These are phyloP conservation scores for Xylaria sp. DNA, from an alignment of 2,329 filamentous ascomycete genomes.

Conservation along the genomic window DNA sequence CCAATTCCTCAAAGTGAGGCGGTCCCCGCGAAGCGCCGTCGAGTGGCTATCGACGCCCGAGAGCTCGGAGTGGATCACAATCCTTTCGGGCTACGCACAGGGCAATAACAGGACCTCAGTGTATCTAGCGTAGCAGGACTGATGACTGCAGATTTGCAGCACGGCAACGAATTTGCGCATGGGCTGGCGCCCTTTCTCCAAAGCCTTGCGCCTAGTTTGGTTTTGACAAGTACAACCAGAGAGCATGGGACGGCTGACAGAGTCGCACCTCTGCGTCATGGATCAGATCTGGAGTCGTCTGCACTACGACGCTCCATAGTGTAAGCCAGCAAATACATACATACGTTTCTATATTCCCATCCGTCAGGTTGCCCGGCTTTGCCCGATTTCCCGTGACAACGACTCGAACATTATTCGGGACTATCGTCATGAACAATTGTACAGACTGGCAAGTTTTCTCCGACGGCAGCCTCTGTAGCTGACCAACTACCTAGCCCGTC, in stretches of 20 bases:
- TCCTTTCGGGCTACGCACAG: conserved; percentile 38
- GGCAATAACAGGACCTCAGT: background rate
- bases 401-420: conserved; percentile 8
- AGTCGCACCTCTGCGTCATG: conserved; percentile 25
- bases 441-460: too few relatives aligned
- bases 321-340: conserved; percentile 28
- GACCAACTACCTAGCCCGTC: background rate
- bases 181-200: conserved; percentile 18
- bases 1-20: conserved; percentile 46
- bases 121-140: conserved; percentile 14
- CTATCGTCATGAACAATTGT: background rate
- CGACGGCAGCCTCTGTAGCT: background rate
- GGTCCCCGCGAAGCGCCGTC: conserved; percentile 42
- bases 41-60: conserved; percentile 45
- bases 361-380: conserved; percentile 28
- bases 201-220: conserved; percentile 28
- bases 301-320: conserved; percentile 30
- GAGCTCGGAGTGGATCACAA: conserved; percentile 32
- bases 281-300: conserved; percentile 27
- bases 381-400: conserved; percentile 28
- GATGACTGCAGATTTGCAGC: conserved; percentile 29
- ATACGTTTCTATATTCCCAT: conserved; percentile 17
- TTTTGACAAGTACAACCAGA: conserved; percentile 26
- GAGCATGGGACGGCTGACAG: conserved; percentile 18
- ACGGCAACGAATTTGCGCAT: conserved; percentile 21